Evolutionary conservation across 768 basidiomycete genomes (phyloP).

Genomic region (Rhodotorula sphaerocarpa): DNA sequence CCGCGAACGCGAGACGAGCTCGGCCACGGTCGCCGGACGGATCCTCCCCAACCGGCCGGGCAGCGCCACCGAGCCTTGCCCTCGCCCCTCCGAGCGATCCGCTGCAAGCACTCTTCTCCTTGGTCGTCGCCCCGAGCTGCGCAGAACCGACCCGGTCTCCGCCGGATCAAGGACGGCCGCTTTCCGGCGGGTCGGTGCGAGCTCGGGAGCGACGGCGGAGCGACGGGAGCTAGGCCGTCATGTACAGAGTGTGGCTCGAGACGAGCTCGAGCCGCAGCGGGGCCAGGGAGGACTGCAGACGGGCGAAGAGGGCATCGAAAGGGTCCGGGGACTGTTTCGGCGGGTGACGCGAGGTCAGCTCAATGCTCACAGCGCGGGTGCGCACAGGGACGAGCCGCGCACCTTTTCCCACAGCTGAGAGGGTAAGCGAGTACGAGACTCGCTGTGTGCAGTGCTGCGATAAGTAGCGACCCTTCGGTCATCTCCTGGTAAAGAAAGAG

Average conservation of each 20-base stretch:
- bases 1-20: no score
- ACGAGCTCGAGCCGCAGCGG: not conserved
- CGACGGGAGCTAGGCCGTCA: not conserved
- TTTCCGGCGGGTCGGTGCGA: not conserved
- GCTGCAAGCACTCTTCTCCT: not conserved
- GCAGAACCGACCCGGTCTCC: not conserved
- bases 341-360: not conserved
- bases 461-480: not conserved
- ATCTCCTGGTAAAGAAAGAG: not conserved
- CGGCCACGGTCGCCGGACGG: no score
- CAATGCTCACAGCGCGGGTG: no score
- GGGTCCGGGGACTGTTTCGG: not conserved
- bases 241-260: no score
- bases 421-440: not conserved
- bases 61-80: not conserved
- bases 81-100: not conserved
- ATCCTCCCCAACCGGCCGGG: not conserved
- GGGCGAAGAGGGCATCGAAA: not conserved
- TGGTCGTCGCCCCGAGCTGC: no score
- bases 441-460: not conserved
- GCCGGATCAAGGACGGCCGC: slow-evolving; percentile 1
- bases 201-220: not conserved
- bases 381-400: not conserved
- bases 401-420: not conserved
- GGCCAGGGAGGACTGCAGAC: not conserved